These are phyloP conservation scores for Rhizopus sp. DNA, from an alignment of 371 early-diverging fungal genomes.

Conservation along the genomic window DNA sequence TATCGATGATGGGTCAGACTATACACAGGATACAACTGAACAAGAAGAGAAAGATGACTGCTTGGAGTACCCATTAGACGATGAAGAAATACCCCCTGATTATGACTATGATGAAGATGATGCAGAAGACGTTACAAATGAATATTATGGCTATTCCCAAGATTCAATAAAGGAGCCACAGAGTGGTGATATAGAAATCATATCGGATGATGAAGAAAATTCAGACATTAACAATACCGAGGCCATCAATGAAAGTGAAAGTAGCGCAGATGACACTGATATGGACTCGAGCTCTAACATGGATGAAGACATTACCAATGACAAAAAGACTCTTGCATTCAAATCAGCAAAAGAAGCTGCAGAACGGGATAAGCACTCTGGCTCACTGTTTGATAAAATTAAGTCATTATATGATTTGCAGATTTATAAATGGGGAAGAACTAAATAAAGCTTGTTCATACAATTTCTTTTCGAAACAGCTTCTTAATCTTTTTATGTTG, in stretches of 20 bases:
- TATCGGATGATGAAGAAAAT: not conserved
- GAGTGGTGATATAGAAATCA: not conserved
- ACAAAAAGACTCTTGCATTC: not conserved
- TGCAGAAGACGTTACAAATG: not conserved
- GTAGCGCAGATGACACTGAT: too few species aligned
- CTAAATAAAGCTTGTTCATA: not conserved
- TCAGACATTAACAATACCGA: not conserved
- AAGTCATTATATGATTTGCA: not conserved
- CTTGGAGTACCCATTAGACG: not conserved
- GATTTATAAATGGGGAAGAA: conserved; percentile 1
- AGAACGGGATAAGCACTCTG: not conserved
- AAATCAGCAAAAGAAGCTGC: not conserved
- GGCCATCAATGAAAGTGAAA: not conserved
- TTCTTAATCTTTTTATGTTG: too few species aligned
- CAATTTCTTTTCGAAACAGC: too few species aligned
- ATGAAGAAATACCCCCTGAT: not conserved
- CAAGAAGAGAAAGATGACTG: not conserved
- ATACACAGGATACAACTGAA: not conserved
- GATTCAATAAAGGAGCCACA: not conserved
- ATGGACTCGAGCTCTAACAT: not conserved
- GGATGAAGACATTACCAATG: not conserved
- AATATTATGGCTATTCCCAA: not conserved
- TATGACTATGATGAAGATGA: not conserved
- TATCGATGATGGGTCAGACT: not conserved
- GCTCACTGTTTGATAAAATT: not conserved